Conservation (phyloP, 1,284 basidiomycete genomes). For the Melampsora americana region DNA sequence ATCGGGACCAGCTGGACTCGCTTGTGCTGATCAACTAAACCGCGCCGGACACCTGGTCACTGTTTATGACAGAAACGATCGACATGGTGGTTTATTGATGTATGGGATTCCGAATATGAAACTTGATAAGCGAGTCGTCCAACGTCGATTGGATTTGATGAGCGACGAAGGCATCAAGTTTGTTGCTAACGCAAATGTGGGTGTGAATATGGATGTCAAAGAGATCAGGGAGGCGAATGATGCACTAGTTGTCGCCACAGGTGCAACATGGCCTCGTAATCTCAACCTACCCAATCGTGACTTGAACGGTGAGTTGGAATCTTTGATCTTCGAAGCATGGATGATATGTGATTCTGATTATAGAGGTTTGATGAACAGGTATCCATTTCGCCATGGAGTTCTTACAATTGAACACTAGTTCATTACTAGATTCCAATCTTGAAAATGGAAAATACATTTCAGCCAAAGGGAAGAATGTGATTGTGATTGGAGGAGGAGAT, state of each 20-base stretch:
- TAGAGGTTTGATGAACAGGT: slow-evolving; percentile 51
- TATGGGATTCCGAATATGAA: slow-evolving; percentile 70
- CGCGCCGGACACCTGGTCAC: slow-evolving; percentile 86
- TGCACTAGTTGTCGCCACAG: slow-evolving; percentile 79
- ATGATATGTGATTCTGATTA: not conserved
- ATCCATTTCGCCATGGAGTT: slow-evolving; percentile 72
- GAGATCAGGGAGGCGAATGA: slow-evolving; percentile 72
- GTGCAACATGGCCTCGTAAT: slow-evolving; percentile 91
- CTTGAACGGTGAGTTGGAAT: slow-evolving; percentile 59
- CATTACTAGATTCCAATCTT: slow-evolving; percentile 75
- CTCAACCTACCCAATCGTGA: slow-evolving; percentile 78
- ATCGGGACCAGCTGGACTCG: slow-evolving; percentile 82
- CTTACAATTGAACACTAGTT: slow-evolving; percentile 69
- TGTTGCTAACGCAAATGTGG: slow-evolving; percentile 73
- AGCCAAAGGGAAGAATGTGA: slow-evolving; percentile 85
- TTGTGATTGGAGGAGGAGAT: slow-evolving; percentile 92
- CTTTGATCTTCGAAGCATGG: not conserved
- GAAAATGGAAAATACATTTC: slow-evolving; percentile 71
- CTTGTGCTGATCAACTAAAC: slow-evolving; percentile 80
- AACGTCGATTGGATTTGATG: slow-evolving; percentile 86
- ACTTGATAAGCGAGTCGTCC: slow-evolving; percentile 82
- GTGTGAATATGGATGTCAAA: slow-evolving; percentile 70
- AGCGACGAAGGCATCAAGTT: slow-evolving; percentile 75
- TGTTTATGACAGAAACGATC: slow-evolving; percentile 89
- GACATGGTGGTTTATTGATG: slow-evolving; percentile 79